phyloP scores from a whole-genome alignment of 495 filamentous ascomycete species.

The Rhypophila decipiens region DNA sequence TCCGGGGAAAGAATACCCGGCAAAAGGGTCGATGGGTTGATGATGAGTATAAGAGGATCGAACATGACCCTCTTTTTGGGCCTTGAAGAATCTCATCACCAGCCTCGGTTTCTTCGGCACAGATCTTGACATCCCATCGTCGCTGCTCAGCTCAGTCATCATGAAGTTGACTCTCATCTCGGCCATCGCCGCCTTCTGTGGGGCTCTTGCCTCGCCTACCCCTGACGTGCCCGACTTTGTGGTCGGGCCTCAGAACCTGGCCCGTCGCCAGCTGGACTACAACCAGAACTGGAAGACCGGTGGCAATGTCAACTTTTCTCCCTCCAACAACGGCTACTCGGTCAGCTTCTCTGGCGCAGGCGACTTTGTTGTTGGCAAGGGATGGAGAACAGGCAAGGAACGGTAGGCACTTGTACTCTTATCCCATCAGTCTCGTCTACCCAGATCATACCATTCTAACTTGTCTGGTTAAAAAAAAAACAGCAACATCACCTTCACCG shows the following conservation, averaged over 20 bases:
- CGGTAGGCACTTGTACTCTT: slow-evolving; percentile 39
- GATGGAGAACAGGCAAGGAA: slow-evolving; percentile 44
- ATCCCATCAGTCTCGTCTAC: no score
- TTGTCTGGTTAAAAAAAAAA: neutral
- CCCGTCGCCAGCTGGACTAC: slow-evolving; percentile 30
- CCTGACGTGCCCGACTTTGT: slow-evolving; percentile 23
- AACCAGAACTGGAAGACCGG: slow-evolving; percentile 33
- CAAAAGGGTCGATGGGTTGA: neutral
- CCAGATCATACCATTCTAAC: neutral
- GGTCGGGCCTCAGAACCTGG: slow-evolving; percentile 20
- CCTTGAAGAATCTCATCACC: slow-evolving; percentile 1
- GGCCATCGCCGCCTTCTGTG: slow-evolving; percentile 15
- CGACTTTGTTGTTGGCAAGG: slow-evolving; percentile 56
- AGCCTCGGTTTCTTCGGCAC: slow-evolving; percentile 21
- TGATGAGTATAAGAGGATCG: neutral
- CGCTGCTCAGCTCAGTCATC: no score
- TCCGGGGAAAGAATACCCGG: neutral
- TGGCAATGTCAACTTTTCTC: slow-evolving; percentile 25
- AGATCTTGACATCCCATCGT: slow-evolving; percentile 16
- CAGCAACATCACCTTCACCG: slow-evolving; percentile 20
- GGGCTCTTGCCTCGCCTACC: slow-evolving; percentile 16
- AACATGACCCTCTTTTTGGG: neutral
- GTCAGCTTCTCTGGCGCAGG: slow-evolving; percentile 36
- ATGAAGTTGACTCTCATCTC: no score
- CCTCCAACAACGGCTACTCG: slow-evolving; percentile 25